These are phyloP conservation scores for Helminthosporium solani DNA, from an alignment of 2,329 filamentous ascomycete species.

Conservation along the genomic window DNA sequence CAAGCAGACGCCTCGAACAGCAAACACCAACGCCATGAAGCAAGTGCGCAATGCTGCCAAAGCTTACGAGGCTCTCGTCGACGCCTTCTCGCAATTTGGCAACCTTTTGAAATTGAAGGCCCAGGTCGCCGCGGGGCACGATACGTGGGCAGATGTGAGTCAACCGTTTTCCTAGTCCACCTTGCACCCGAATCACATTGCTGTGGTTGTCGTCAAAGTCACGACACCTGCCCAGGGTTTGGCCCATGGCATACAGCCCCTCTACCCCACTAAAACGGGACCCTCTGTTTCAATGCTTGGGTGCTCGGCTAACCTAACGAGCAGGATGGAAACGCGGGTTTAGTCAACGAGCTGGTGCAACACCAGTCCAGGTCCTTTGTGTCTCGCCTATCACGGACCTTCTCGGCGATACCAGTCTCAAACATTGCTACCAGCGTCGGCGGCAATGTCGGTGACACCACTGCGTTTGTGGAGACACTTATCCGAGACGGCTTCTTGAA, in stretches of 20 bases:
- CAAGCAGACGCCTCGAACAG: conserved; percentile 57
- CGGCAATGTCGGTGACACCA: conserved; percentile 52
- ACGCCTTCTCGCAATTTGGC: conserved; percentile 60
- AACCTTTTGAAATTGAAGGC: conserved; percentile 58
- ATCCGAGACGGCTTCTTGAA: conserved; percentile 54
- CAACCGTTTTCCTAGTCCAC: neutral
- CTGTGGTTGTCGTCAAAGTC: neutral
- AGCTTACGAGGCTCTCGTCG: conserved; percentile 69
- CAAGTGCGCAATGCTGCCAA: conserved; percentile 61
- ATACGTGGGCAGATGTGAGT: conserved; percentile 61
- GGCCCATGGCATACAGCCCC: too few relatives aligned
- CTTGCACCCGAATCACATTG: neutral
- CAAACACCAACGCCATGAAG: conserved; percentile 56
- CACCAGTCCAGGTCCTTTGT: conserved; percentile 77
- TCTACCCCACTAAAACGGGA: conserved; percentile 14
- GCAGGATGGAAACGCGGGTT: conserved; percentile 69
- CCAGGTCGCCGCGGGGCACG: conserved; percentile 61
- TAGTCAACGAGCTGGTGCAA: conserved; percentile 68
- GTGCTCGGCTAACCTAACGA: conserved; percentile 19
- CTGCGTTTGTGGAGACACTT: conserved; percentile 55
- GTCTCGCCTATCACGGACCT: conserved; percentile 70
- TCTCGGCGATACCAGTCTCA: conserved; percentile 61
- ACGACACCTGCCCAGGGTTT: too few relatives aligned
- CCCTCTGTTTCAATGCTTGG: conserved; percentile 8
- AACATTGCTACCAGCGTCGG: conserved; percentile 55